Evolutionary conservation across 352 stramenopile species (phyloP), one percentile per base, ranked within the genome.

Genomic region (Phytophthora pinifolia): DNA sequence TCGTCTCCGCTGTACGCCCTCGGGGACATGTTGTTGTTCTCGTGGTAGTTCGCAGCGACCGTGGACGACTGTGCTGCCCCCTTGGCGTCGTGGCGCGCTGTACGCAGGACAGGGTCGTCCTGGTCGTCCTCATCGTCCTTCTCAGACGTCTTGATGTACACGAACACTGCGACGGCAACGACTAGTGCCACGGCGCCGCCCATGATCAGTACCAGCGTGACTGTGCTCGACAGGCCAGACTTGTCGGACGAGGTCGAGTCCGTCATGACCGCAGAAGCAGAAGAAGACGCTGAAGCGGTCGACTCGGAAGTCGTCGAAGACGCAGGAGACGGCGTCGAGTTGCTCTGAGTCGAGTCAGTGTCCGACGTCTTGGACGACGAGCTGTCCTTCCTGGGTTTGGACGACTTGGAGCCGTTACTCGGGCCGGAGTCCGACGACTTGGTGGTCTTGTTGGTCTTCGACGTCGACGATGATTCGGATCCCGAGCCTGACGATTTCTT

Each of bases 181-280:
- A 86, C 76, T 1, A 71, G 54, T 0, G 60, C 68, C 10, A 86
- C 70, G 1, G 75, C 67, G 9, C 60, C 62, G 1, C 65, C 79
- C 39, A 84, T 75, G 32, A 85, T 72, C 14, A 84, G 41, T 3
- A 61, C 72, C 9, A 89, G 60, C 51, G 65, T 65, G 9, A 75
- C 22, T 1, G 75, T 70, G 30, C 50, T 77, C 20, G 62, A 72
- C 15, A 55, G 60, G 0, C 51, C 54, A 5, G 44, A 39, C 8
- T 46, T 47, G 2, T 49, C 41, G 0, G 59, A 53, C 14, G 66
- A 50, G 2, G 73, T 65, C 6, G 63, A 67, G 43, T 78, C 68
- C 4, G 73, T 59, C 31, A 68, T 57, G 0, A 53, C 34, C n/a
- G 32, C 45, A 2, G 57, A 57, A 30, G 56, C 46, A 8, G 65